Evolutionary conservation across 768 basidiomycete genomes (phyloP).

Genomic region (Trametes coccinea): DNA sequence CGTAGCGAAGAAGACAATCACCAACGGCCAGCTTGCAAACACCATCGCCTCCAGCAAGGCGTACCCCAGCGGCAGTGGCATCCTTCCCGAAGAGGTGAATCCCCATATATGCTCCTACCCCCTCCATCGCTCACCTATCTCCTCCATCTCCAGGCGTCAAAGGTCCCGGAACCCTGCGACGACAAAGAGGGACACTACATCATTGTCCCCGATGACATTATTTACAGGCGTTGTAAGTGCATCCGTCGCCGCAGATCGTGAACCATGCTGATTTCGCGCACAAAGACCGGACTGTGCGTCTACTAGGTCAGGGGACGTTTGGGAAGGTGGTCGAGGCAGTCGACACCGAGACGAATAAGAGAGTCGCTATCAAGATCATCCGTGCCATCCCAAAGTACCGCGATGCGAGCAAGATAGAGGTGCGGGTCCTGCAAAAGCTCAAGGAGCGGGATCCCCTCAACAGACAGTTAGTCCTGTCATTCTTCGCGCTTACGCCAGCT

Average conservation of each 20-base stretch:
- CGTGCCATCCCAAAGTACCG: conserved; percentile 98
- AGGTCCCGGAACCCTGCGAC: conserved; percentile 75
- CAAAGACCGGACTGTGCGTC: conserved; percentile 87
- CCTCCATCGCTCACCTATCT: conserved; percentile 16
- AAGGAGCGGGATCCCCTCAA: conserved; percentile 88
- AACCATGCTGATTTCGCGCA: conserved; percentile 3
- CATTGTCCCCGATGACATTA: conserved; percentile 87
- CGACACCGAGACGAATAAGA: conserved; percentile 70
- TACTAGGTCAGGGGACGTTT: conserved; percentile 97
- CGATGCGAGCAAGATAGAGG: conserved; percentile 97
- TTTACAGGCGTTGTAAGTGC: conserved; percentile 77
- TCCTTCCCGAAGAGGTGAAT: conserved; percentile 69
- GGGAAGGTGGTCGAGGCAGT: conserved; percentile 97
- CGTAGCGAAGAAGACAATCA: conserved; percentile 62
- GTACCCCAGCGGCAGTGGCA: conserved; percentile 67
- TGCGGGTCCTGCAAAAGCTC: conserved; percentile 90
- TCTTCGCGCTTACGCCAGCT: conserved; percentile 22
- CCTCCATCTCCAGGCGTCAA: conserved; percentile 53
- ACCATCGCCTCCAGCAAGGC: conserved; percentile 55
- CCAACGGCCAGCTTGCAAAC: conserved; percentile 51
- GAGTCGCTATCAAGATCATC: conserved; percentile 98
- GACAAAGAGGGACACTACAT: conserved; percentile 99
- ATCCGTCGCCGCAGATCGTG: not conserved
- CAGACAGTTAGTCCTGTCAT: conserved; percentile 64
- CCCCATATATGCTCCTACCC: conserved; percentile 18